Conservation (phyloP, 176 grass and related monocot species). For the Phragmites australis region DNA sequence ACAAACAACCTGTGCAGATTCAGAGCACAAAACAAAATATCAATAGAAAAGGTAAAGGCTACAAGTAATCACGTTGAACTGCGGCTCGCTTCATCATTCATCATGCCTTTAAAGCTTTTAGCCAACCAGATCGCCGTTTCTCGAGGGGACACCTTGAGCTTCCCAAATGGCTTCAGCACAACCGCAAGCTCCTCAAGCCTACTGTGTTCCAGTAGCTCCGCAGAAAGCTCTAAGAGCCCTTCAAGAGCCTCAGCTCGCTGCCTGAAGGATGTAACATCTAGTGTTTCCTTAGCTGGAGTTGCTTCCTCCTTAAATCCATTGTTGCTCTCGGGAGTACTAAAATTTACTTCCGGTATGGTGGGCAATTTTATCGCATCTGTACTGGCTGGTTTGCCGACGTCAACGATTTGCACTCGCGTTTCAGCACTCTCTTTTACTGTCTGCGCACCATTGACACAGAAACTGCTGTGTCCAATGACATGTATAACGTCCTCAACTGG, state of each 20-base stretch:
- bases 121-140: constrained; percentile 99
- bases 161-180: constrained; percentile 96
- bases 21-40: constrained; percentile 22
- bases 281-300: constrained; percentile 65
- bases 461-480: constrained; percentile 79
- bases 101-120: constrained; percentile 98
- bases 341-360: constrained; percentile 39
- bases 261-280: constrained; percentile 94
- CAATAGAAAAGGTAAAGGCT: neutral
- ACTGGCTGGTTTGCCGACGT: constrained; percentile 33
- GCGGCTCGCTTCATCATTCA: constrained; percentile 80
- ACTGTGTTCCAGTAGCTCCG: constrained; percentile 74
- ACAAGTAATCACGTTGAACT: constrained; percentile 46
- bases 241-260: constrained; percentile 93
- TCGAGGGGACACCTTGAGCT: constrained; percentile 89
- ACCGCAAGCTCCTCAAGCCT: constrained; percentile 86
- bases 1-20: constrained; percentile 37
- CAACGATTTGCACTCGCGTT: constrained; percentile 34
- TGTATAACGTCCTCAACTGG: constrained; percentile 81
- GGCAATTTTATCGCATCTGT: constrained; percentile 44
- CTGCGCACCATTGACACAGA: constrained; percentile 57
- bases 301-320: constrained; percentile 52
- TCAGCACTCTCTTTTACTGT: constrained; percentile 33
- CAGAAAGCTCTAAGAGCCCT: constrained; percentile 93
- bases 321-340: constrained; percentile 41